These are phyloP conservation scores for Neoscytalidium dimidiatum DNA, from an alignment of 2,329 filamentous ascomycete species.

Conservation along the genomic window DNA sequence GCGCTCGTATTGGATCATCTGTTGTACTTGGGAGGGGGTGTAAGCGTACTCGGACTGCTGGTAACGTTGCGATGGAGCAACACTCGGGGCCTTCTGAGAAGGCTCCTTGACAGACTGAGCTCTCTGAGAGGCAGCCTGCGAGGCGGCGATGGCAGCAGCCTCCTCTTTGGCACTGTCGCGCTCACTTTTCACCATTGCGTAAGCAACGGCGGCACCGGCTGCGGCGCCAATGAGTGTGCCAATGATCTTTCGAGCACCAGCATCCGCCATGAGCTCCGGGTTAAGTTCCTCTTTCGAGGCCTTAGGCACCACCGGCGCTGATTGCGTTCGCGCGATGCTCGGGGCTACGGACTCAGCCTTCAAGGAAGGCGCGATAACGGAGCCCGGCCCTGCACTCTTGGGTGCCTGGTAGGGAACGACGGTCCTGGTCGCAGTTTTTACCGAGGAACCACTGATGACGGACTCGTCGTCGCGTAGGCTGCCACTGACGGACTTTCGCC, in stretches of 20 bases:
- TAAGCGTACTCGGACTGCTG: conserved; percentile 5
- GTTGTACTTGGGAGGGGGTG: conserved; percentile 18
- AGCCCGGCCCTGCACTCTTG: conserved; percentile 21
- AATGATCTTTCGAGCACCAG: conserved; percentile 65
- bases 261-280: conserved; percentile 42
- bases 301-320: conserved; percentile 32
- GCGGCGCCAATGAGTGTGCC: conserved; percentile 78
- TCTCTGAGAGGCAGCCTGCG: background rate
- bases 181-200: conserved; percentile 69
- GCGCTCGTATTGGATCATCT: conserved; percentile 20
- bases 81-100: conserved; percentile 9
- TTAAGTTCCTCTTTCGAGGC: conserved; percentile 29
- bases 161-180: conserved; percentile 48
- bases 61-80: background rate
- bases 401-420: conserved; percentile 21
- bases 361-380: conserved; percentile 29
- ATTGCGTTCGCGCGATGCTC: conserved; percentile 33
- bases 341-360: conserved; percentile 24
- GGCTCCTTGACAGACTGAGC: conserved; percentile 2
- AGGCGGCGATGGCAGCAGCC: conserved; percentile 24
- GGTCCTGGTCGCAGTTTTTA: conserved; percentile 24
- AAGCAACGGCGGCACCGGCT: conserved; percentile 74
- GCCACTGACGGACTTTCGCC: conserved; percentile 33
- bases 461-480: conserved; percentile 31
- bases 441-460: conserved; percentile 17